A percentile compares a stretch with the other conserved stretches of the same genome.
Conservation (phyloP, 1,284 basidiomycete species). For the Puccinia coronata region DNA sequence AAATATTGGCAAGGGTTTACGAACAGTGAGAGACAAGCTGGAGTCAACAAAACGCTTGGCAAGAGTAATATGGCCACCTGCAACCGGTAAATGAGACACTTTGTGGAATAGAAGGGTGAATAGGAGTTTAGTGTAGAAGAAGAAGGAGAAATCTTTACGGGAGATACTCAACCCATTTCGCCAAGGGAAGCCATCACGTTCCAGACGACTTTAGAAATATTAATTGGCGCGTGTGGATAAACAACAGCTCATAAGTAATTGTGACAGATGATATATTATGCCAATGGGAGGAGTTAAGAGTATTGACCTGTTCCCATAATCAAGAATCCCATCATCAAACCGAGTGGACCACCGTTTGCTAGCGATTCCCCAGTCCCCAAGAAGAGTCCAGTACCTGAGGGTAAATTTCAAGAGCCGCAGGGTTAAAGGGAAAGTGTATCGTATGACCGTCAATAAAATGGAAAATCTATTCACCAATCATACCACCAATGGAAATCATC, state of each 20-base stretch:
- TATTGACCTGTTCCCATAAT: constrained; percentile 31
- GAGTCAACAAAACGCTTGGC: constrained; percentile 77
- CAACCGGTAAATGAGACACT: constrained; percentile 58
- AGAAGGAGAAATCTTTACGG: constrained; percentile 62
- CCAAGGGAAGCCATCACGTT: constrained; percentile 61
- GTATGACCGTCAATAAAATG: neutral
- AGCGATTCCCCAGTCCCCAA: constrained; percentile 59
- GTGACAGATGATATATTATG: neutral
- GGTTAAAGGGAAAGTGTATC: neutral
- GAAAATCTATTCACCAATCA: constrained; percentile 21
- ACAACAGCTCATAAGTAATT: neutral
- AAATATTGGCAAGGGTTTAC: constrained; percentile 14
- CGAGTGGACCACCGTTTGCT: constrained; percentile 61
- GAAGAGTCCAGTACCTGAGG: constrained; percentile 55
- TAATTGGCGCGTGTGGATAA: constrained; percentile 56
- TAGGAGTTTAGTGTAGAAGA: constrained; percentile 59
- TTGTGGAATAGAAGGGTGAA: constrained; percentile 54
- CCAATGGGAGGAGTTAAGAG: constrained; percentile 58
- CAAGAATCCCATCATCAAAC: constrained; percentile 59
- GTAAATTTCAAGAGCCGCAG: neutral
- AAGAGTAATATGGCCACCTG: constrained; percentile 74
- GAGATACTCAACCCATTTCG: constrained; percentile 59
- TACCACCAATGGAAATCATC: constrained; percentile 47
- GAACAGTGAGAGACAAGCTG: constrained; percentile 65
- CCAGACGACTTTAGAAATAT: constrained; percentile 55